Evolutionary conservation across 768 basidiomycete species (phyloP), one percentile per base, ranked within the genome.

Genomic region (Tylopilus rubrobrunneus): DNA sequence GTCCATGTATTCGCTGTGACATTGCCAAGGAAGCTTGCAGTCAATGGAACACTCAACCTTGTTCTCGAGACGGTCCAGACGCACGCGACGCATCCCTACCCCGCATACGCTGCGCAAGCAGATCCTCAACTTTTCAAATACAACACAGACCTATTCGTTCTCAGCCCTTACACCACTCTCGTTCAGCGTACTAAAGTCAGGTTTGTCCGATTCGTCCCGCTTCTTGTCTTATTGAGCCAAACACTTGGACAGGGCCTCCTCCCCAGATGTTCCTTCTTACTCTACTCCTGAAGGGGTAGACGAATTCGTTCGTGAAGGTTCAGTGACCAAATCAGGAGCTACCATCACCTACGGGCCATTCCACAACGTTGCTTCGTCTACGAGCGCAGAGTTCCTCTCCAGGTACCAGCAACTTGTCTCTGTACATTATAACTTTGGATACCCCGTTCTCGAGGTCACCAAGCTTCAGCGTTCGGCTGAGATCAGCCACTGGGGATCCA

Each of bases 401-500:
- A 70, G 76, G 42, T 71, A 82, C 62, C 91, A 95, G 64, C 79
- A 86, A 60, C 75, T 75, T 28, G 67, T 95, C 58, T 72, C 73
- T 12, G 75, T 97, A 3, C 93, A 96, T 66, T 98, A 93, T 73
- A 74, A 78, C 59, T 86, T 87, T 53, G 89, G 86, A n/a, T 77
- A 85, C 55, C 92, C 96, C 0, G 82, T 97, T 41, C 67, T 94
- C 23, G 84, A 92, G 58, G 74, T 98, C 48, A 78, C 75, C 31
- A 84, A 77, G 41, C 79, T 97, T 31, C 78, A 82, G 55, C 85
- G 97, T 46, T 63, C 78, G 0, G 92, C 86, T 2, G 96, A 99
- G 73, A 85, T 99, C 58, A 96, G 93, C 59, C 96, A 98, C 67
- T 98, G 96, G 97, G 95, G 96, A 33, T 83, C 85, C 40, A 97